phyloP scores from a whole-genome alignment of 176 grass and related monocot genomes.

The Oryza glumipatula region DNA sequence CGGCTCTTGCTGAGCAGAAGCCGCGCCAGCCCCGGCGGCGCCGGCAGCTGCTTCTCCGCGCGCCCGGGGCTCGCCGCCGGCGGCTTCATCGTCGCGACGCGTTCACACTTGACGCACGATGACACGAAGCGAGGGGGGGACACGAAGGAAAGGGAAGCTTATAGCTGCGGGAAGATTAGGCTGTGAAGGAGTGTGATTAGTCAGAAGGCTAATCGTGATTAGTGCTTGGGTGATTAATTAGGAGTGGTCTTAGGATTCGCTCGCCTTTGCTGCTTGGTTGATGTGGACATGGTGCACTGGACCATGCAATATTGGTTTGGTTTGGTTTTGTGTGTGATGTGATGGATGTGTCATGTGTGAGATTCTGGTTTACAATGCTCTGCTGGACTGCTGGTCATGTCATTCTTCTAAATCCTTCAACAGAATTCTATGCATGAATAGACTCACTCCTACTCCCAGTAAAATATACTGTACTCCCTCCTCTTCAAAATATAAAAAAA shows the following conservation, averaged over 20 bases:
- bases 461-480: no score
- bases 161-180: not conserved
- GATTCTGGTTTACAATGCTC: not conserved
- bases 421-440: not conserved
- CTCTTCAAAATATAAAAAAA: no score
- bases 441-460: no score
- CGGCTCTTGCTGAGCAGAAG: conserved; percentile 64
- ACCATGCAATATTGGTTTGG: not conserved
- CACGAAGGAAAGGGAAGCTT: conserved; percentile 3
- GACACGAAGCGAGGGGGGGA: not conserved
- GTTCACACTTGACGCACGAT: no score
- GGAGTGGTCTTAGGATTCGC: conserved; percentile 45
- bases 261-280: not conserved
- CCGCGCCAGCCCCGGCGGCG: conserved; percentile 53
- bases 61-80: conserved; percentile 62
- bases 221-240: not conserved
- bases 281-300: conserved; percentile 25
- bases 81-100: conserved; percentile 28
- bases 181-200: not conserved
- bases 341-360: not conserved
- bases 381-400: not conserved
- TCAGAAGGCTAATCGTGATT: not conserved
- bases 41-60: conserved; percentile 58
- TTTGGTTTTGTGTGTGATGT: not conserved
- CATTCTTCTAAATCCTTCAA: not conserved